phyloP scores from a whole-genome alignment of 2,329 filamentous ascomycete species.

The Cephalotrichum gorgonifer region DNA sequence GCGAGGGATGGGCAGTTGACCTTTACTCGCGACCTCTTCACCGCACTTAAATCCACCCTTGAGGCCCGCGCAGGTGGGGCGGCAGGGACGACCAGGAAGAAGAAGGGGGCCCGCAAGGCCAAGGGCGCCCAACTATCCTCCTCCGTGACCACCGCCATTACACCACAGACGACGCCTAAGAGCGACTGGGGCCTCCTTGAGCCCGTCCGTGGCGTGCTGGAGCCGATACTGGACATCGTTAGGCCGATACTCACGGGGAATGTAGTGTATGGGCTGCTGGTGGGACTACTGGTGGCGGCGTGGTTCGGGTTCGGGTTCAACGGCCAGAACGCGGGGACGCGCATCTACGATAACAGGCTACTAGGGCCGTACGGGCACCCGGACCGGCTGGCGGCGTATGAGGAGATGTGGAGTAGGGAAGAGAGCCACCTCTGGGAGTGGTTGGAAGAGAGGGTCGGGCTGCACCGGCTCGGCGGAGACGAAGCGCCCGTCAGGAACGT shows the following conservation, averaged over 20 bases:
- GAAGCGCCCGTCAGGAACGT: slow-evolving; percentile 31
- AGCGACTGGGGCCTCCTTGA: slow-evolving; percentile 73
- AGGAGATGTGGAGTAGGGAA: slow-evolving; percentile 83
- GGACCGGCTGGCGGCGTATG: slow-evolving; percentile 71
- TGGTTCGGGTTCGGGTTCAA: slow-evolving; percentile 58
- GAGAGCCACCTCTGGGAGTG: slow-evolving; percentile 88
- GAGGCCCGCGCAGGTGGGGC: slow-evolving; percentile 48
- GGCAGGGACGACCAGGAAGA: slow-evolving; percentile 40
- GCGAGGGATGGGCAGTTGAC: slow-evolving; percentile 79
- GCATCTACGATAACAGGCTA: slow-evolving; percentile 18
- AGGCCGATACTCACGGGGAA: slow-evolving; percentile 66
- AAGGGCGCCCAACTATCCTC: slow-evolving; percentile 31
- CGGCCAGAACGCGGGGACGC: slow-evolving; percentile 20
- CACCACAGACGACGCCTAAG: slow-evolving; percentile 29
- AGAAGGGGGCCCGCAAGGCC: slow-evolving; percentile 54
- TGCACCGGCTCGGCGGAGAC: slow-evolving; percentile 45
- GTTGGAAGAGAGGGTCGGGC: slow-evolving; percentile 76
- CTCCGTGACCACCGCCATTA: slow-evolving; percentile 24
- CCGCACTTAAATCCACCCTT: slow-evolving; percentile 63
- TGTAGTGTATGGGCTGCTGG: slow-evolving; percentile 64
- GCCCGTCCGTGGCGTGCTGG: slow-evolving; percentile 58
- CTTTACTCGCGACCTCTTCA: slow-evolving; percentile 73
- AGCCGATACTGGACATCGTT: slow-evolving; percentile 60
- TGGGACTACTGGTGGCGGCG: slow-evolving; percentile 60
- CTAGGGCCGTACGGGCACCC: slow-evolving; percentile 35